phyloP scores from a whole-genome alignment of 225 moss, liverwort and hornwort species.

The Thuidium tamariscinum region DNA sequence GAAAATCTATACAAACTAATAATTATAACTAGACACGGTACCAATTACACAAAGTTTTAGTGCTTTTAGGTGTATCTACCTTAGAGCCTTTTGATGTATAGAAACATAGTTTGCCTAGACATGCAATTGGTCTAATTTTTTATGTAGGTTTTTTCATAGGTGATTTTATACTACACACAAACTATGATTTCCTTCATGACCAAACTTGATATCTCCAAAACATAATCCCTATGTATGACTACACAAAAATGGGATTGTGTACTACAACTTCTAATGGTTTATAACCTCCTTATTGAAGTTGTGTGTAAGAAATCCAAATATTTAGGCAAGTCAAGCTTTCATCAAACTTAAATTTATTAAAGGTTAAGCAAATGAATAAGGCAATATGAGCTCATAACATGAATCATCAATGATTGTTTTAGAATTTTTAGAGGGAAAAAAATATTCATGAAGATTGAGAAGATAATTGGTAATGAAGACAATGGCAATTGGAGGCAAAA shows the following conservation, averaged over 20 bases:
- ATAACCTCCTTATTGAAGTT: neutral
- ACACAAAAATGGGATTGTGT: neutral
- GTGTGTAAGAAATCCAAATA: neutral
- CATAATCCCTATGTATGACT: too few relatives aligned
- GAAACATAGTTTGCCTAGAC: accelerated
- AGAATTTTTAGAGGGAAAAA: neutral
- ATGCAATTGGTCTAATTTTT: neutral
- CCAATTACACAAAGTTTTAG: too few relatives aligned
- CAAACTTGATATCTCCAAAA: accelerated
- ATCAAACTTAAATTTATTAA: neutral
- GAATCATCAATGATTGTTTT: accelerated
- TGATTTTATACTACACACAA: accelerated
- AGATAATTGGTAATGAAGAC: too few relatives aligned
- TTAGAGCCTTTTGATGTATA: too few relatives aligned
- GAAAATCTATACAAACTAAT: too few relatives aligned
- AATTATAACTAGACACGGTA: too few relatives aligned
- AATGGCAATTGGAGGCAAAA: neutral
- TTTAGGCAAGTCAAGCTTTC: neutral
- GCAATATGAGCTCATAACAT: neutral
- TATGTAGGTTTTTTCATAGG: accelerated
- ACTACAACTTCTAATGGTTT: too few relatives aligned
- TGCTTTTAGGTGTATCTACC: too few relatives aligned
- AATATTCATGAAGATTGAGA: neutral
- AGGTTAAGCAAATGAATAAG: neutral
- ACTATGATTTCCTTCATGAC: accelerated